Conservation (phyloP, 2,329 filamentous ascomycete genomes). For the Onygenales sp. region DNA sequence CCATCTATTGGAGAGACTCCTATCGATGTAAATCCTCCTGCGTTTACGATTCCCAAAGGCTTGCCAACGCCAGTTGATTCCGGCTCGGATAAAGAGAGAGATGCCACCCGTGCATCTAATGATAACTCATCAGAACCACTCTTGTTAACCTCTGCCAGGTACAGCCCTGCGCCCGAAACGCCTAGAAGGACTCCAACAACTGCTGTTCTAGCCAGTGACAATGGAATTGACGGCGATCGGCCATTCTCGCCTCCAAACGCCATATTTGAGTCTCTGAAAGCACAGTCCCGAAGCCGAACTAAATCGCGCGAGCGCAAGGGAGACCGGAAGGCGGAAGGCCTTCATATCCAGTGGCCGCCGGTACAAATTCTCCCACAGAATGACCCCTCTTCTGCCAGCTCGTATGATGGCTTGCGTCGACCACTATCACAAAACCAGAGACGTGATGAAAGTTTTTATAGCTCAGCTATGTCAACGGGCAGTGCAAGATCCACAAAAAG, state of each 20-base stretch:
- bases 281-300: slow-evolving; percentile 45
- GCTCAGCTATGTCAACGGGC: slow-evolving; percentile 29
- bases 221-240: slow-evolving; percentile 29
- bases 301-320: slow-evolving; percentile 71
- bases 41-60: slow-evolving; percentile 29
- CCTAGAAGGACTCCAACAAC: slow-evolving; percentile 45
- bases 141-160: slow-evolving; percentile 35
- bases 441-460: slow-evolving; percentile 3
- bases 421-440: slow-evolving; percentile 4
- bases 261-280: slow-evolving; percentile 53
- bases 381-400: not conserved
- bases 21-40: slow-evolving; percentile 38
- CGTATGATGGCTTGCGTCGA: not conserved
- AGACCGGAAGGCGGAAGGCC: slow-evolving; percentile 65
- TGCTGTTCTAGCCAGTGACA: slow-evolving; percentile 52
- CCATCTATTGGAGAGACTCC: slow-evolving; percentile 69
- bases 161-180: slow-evolving; percentile 32
- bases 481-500: slow-evolving; percentile 46
- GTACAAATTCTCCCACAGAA: slow-evolving; percentile 21
- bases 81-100: slow-evolving; percentile 38
- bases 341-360: slow-evolving; percentile 54
- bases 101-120: slow-evolving; percentile 16
- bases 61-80: slow-evolving; percentile 37
- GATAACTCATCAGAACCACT: slow-evolving; percentile 23
- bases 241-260: slow-evolving; percentile 61